phyloP scores from a whole-genome alignment of 768 basidiomycete species.

The Collybia sordida region DNA sequence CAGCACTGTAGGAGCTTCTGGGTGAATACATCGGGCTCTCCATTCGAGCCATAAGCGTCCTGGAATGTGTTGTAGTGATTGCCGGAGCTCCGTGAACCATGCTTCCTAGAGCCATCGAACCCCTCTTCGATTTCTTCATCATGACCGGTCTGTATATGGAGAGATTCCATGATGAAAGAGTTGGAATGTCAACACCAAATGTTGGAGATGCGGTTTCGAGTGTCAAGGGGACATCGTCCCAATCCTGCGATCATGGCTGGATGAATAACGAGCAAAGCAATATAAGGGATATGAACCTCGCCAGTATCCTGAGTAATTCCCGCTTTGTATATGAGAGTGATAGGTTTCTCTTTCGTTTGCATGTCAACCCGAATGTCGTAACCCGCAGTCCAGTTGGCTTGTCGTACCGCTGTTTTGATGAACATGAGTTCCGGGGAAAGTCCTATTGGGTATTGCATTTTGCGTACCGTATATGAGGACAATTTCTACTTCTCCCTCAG shows the following conservation, averaged over 20 bases:
- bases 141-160: constrained; percentile 2
- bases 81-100: no score
- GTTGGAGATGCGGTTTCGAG: constrained; percentile 40
- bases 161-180: constrained; percentile 28
- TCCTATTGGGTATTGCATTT: background rate
- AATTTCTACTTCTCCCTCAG: constrained; percentile 27
- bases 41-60: no score
- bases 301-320: constrained; percentile 36
- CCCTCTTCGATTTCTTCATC: background rate
- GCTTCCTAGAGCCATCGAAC: background rate
- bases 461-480: constrained; percentile 30
- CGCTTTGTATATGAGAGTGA: constrained; percentile 39
- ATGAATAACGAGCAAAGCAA: background rate
- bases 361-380: constrained; percentile 42
- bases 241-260: constrained; percentile 23
- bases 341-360: constrained; percentile 27
- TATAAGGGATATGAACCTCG: constrained; percentile 26
- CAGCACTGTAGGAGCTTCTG: background rate
- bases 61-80: no score
- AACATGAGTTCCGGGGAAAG: background rate
- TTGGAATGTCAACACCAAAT: constrained; percentile 31
- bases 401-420: constrained; percentile 25
- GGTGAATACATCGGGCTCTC: background rate
- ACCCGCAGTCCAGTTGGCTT: constrained; percentile 33
- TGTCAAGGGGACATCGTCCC: constrained; percentile 36